A percentile compares a stretch with the other conserved stretches of the same genome.
phyloP scores from a whole-genome alignment of 1,284 basidiomycete genomes.

The Ceratobasidium papillatum region DNA sequence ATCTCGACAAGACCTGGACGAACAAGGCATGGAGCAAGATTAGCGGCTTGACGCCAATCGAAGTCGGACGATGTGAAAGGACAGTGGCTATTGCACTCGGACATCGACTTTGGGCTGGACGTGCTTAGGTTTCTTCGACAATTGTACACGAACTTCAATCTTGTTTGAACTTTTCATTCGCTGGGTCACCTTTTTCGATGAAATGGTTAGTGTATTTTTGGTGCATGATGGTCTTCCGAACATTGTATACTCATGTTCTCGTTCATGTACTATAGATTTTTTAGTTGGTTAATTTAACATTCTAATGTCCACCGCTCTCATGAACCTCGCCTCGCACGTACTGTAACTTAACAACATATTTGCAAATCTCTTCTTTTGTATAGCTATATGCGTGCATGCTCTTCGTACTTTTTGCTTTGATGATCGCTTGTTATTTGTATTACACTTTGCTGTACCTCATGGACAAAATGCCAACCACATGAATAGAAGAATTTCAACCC shows the following conservation, averaged over 20 bases:
- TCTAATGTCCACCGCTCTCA: neutral
- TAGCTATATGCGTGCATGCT: neutral
- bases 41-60: slow-evolving; percentile 76
- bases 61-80: slow-evolving; percentile 82
- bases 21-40: slow-evolving; percentile 93
- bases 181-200: neutral
- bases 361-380: neutral
- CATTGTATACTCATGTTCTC: slow-evolving; percentile 17
- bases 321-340: neutral
- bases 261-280: neutral
- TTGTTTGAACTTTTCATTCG: neutral
- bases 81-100: slow-evolving; percentile 81
- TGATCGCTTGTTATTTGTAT: neutral
- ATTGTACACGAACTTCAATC: neutral
- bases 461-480: neutral
- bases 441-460: slow-evolving; percentile 2
- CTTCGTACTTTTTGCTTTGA: neutral
- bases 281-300: neutral
- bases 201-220: slow-evolving; percentile 27
- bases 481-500: neutral
- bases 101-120: slow-evolving; percentile 84
- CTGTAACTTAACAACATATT: neutral
- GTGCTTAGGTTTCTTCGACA: neutral
- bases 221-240: neutral
- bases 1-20: slow-evolving; percentile 91